These are phyloP conservation scores for Phytophthora chlamydospora DNA, from an alignment of 352 stramenopile species.

Conservation along the genomic window DNA sequence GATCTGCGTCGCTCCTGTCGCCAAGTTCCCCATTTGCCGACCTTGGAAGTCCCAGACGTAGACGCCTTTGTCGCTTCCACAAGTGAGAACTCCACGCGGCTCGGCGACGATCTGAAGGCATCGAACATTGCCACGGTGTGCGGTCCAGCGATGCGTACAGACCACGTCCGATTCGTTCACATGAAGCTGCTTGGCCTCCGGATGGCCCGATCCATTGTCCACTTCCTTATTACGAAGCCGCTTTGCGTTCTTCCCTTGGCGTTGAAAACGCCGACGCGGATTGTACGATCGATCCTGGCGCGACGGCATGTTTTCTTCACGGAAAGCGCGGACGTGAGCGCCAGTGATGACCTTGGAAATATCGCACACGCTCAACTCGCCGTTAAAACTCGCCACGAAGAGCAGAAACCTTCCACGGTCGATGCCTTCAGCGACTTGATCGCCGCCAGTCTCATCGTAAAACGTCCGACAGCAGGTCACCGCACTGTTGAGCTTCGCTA, in stretches of 20 bases:
- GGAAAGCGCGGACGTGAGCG: constrained; percentile 52
- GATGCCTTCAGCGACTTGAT: constrained; percentile 55
- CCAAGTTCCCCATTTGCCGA: constrained; percentile 43
- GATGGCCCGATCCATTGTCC: constrained; percentile 3
- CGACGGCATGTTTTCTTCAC: constrained; percentile 61
- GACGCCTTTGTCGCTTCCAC: constrained; percentile 64
- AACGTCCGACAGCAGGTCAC: constrained; percentile 61
- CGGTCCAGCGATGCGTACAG: constrained; percentile 57
- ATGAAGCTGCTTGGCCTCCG: constrained; percentile 19
- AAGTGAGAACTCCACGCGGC: constrained; percentile 62
- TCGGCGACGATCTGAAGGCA: constrained; percentile 64
- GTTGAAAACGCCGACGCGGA: constrained; percentile 66
- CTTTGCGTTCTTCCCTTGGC: constrained; percentile 70
- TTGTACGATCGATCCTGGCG: constrained; percentile 72
- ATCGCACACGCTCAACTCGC: constrained; percentile 59
- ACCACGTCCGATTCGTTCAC: constrained; percentile 43
- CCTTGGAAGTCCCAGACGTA: constrained; percentile 68
- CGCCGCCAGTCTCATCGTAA: constrained; percentile 69
- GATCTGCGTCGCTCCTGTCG: constrained; percentile 7
- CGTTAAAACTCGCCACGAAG: constrained; percentile 43
- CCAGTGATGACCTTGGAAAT: constrained; percentile 54
- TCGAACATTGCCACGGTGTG: constrained; percentile 56
- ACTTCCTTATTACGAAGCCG: constrained; percentile 46
- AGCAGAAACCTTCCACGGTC: constrained; percentile 54
- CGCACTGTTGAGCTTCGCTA: constrained; percentile 30